Percentiles rank a stretch among this genome's conserved stretches.
Evolutionary conservation across 345 rosid species (phyloP).

Genomic region (Alliaria petiolata): DNA sequence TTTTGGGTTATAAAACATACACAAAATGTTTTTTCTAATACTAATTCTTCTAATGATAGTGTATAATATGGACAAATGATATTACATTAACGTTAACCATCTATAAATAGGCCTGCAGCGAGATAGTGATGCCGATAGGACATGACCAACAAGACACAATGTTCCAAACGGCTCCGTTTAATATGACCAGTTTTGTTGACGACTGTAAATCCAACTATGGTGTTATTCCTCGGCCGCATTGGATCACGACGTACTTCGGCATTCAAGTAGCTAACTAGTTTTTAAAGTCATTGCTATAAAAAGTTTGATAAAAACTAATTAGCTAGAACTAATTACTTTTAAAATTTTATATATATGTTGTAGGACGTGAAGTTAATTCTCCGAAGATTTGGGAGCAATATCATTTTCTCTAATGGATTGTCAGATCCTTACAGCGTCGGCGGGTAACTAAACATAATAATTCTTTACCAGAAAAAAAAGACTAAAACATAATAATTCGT

Average conservation of each 20-base stretch:
- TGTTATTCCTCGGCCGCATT: conserved; percentile 62
- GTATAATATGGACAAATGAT: neutral
- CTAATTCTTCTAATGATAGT: no score
- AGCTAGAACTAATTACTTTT: neutral
- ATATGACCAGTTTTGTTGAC: conserved; percentile 36
- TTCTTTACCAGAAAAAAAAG: no score
- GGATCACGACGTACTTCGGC: conserved; percentile 62
- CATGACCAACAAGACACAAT: conserved; percentile 39
- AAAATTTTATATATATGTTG: neutral
- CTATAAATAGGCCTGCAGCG: conserved; percentile 50
- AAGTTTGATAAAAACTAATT: neutral
- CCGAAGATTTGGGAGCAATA: conserved; percentile 45
- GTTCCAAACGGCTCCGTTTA: conserved; percentile 54
- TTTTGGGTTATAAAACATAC: neutral
- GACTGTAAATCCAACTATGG: conserved; percentile 46
- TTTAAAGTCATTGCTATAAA: neutral
- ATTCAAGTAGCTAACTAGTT: conserved; percentile 32
- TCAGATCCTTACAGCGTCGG: conserved; percentile 50
- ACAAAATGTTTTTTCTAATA: no score
- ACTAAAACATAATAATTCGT: neutral
- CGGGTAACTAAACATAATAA: no score
- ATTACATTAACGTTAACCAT: neutral
- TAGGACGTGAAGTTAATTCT: conserved; percentile 47
- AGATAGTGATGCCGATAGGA: conserved; percentile 67
- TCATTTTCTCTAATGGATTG: conserved; percentile 48